Percentiles rank a stretch among this genome's conserved stretches.
Evolutionary conservation across 805 yeast genomes (phyloP).

Genomic region (Tetrapisispora namnaoensis): DNA sequence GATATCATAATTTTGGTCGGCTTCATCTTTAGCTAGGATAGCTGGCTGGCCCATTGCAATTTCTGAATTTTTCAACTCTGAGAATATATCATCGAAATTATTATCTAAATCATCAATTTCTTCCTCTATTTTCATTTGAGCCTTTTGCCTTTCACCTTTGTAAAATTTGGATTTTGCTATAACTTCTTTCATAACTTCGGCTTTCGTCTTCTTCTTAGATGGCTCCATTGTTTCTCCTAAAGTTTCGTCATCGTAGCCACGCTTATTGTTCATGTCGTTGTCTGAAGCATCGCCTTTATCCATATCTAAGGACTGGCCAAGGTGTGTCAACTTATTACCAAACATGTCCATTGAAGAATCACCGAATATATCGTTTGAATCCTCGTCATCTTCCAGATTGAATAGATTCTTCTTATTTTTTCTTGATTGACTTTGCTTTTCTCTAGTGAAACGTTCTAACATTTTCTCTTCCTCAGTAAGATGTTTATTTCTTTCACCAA

Average conservation of each 20-base stretch:
- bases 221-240: conserved; percentile 32
- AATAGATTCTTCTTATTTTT: conserved; percentile 51
- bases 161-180: conserved; percentile 74
- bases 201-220: conserved; percentile 61
- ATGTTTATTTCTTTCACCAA: conserved; percentile 71
- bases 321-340: conserved; percentile 57
- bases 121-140: conserved; percentile 49
- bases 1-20: conserved; percentile 47
- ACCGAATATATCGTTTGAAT: conserved; percentile 34
- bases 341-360: conserved; percentile 17
- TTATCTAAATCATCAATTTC: conserved; percentile 62
- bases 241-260: conserved; percentile 33
- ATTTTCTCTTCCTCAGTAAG: conserved; percentile 85
- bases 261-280: conserved; percentile 25
- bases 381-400: conserved; percentile 65
- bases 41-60: conserved; percentile 8
- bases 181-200: conserved; percentile 78
- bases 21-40: conserved; percentile 25
- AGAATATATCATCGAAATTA: conserved; percentile 60
- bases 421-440: conserved; percentile 50
- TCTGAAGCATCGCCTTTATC: conserved; percentile 44
- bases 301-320: conserved; percentile 56
- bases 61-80: conserved; percentile 30
- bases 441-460: conserved; percentile 90
- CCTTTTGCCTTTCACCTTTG: conserved; percentile 64